Base-by-base conservation (phyloP, 805 yeast genomes). In the Metschnikowia noctiluminum region DNA sequence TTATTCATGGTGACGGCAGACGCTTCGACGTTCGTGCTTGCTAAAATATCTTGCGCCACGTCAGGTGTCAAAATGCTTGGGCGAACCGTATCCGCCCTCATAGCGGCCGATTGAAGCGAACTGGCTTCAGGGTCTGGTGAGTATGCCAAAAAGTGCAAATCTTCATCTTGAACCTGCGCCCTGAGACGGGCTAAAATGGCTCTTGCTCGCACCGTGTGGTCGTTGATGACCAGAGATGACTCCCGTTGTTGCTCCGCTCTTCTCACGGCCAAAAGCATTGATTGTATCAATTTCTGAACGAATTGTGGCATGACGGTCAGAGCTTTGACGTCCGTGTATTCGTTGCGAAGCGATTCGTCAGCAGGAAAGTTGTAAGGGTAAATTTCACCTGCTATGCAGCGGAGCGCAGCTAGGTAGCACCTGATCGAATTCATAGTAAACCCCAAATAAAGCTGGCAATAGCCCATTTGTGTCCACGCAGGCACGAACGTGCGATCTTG, bases 401-500 rank as follows among this genome's bases (percentile, higher is more conserved):
- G 60, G 16, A 71, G 57, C 1, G 75, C 68, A 28, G 59, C 57
- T 12, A 63, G 56, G 53, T 71, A 71, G 50, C 71, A 65, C 42
- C 59, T 56, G 39, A 71, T 56, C 2, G 74, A 66, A 9, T 64
- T 42, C 27, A 70, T 51, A 40, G 70, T 64, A 35, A 56, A 55
- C 4, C 76, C 76, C 70, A 71, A 64, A 54, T 69, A 71, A 35
- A 72, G 56, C 39, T 71, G 73, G 53, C 74, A 71, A 58, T 70
- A 72, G 4, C 74, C 76, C 50, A 72, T 59, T 56, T 72, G 77
- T 15, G 70, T 59, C 77, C 77, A 72, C 7, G 74, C 77, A 2
- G 76, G 71, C 6, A 71, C 63, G 51, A 66, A 69, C 6, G 65
- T 58, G 31, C 65, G 53, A 49, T 71, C 75, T 35, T 54, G 42